These are phyloP conservation scores for Apiosordaria backusii DNA, from an alignment of 495 filamentous ascomycete species.

Conservation along the genomic window DNA sequence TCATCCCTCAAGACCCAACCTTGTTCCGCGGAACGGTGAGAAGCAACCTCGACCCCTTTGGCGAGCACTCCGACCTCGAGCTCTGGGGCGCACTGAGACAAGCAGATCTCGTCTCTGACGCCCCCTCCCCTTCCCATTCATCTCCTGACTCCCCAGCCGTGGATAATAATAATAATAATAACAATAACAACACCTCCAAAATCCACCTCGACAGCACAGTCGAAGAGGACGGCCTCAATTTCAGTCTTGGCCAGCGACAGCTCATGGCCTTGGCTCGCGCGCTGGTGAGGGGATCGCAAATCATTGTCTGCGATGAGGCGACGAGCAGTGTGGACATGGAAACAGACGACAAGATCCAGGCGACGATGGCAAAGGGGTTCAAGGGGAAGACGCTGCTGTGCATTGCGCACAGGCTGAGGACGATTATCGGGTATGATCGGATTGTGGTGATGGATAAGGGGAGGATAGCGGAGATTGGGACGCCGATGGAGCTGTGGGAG, in stretches of 20 bases:
- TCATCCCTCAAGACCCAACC: constrained; percentile 95
- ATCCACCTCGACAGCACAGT: constrained; percentile 81
- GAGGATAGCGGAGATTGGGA: constrained; percentile 76
- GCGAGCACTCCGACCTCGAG: constrained; percentile 79
- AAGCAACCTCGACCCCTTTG: constrained; percentile 88
- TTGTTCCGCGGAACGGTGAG: constrained; percentile 90
- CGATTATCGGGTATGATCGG: constrained; percentile 90
- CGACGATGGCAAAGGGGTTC: constrained; percentile 83
- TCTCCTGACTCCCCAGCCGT: constrained; percentile 1
- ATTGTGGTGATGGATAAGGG: constrained; percentile 96
- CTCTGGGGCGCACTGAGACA: constrained; percentile 84
- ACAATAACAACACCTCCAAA: constrained; percentile 41
- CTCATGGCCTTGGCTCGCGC: constrained; percentile 92
- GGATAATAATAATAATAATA: constrained; percentile 19
- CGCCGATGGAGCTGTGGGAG: constrained; percentile 65
- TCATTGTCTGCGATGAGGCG: constrained; percentile 96
- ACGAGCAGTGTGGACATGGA: constrained; percentile 93
- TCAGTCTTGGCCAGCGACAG: constrained; percentile 93
- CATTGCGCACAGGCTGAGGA: constrained; percentile 90
- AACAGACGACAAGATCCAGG: constrained; percentile 93
- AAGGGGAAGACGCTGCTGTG: constrained; percentile 84
- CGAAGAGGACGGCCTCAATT: constrained; percentile 95
- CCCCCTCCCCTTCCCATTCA: constrained; percentile 33
- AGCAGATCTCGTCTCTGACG: constrained; percentile 64
- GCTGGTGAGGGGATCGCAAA: constrained; percentile 77